phyloP scores from a whole-genome alignment of 2,329 filamentous ascomycete genomes.

The Apiospora hydei region DNA sequence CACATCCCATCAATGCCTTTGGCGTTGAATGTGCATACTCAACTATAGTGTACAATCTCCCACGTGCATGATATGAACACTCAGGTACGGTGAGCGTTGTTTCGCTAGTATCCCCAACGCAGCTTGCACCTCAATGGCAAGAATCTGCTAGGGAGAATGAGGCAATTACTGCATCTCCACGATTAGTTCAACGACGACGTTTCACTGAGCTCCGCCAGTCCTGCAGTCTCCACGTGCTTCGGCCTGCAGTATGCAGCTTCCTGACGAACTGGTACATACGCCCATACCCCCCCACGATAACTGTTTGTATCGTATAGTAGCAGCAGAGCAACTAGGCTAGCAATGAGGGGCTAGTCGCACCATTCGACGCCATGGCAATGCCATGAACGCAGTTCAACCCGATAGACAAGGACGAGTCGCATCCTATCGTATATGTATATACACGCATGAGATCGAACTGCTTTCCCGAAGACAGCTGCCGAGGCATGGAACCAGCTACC shows the following conservation, averaged over 20 bases:
- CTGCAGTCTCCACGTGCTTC: neutral
- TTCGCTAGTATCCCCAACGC: neutral
- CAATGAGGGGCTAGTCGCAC: neutral
- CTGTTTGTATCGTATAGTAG: neutral
- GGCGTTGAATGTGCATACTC: neutral
- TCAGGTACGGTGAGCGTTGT: neutral
- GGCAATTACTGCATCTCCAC: neutral
- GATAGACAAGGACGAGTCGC: neutral
- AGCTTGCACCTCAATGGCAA: neutral
- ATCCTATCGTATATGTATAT: neutral
- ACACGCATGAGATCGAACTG: neutral
- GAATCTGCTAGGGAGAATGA: neutral
- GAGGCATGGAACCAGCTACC: neutral
- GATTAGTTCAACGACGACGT: neutral
- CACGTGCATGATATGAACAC: neutral
- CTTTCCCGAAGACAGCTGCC: neutral
- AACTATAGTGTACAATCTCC: neutral
- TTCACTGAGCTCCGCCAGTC: neutral
- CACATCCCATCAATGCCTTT: neutral
- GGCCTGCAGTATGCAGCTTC: neutral
- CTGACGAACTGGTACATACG: neutral
- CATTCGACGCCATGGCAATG: neutral
- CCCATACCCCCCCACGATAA: neutral
- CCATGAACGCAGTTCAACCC: neutral
- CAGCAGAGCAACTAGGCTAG: neutral